Conservation (phyloP, 2,329 filamentous ascomycete species). For the Fusarium drepaniforme region DNA sequence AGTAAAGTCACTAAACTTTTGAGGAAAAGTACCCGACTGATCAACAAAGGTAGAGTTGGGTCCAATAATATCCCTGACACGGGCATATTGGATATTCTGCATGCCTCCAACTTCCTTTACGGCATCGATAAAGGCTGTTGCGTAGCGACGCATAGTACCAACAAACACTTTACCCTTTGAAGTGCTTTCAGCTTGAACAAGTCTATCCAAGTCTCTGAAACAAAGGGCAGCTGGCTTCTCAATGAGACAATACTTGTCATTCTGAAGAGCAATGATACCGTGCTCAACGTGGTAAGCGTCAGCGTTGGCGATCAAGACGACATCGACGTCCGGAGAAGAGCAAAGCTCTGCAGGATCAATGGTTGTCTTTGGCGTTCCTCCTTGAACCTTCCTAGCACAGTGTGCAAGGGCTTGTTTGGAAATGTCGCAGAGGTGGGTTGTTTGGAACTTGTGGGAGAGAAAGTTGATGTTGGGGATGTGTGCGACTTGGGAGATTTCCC, state of each 20-base stretch:
- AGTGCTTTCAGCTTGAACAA: slow-evolving; percentile 61
- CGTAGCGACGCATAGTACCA: slow-evolving; percentile 71
- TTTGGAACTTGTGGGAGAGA: slow-evolving; percentile 58
- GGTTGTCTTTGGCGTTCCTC: slow-evolving; percentile 44
- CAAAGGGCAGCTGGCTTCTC: slow-evolving; percentile 70
- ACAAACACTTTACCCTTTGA: slow-evolving; percentile 64
- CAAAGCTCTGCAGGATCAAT: slow-evolving; percentile 56
- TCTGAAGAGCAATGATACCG: slow-evolving; percentile 63
- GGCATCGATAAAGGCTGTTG: slow-evolving; percentile 64
- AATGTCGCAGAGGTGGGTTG: slow-evolving; percentile 64
- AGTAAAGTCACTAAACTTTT: slow-evolving; percentile 20
- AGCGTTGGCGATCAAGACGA: slow-evolving; percentile 65
- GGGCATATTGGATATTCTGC: slow-evolving; percentile 67
- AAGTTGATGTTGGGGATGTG: slow-evolving; percentile 64
- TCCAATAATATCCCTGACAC: slow-evolving; percentile 53
- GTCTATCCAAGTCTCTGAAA: slow-evolving; percentile 56
- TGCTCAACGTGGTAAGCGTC: slow-evolving; percentile 67
- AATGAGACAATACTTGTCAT: slow-evolving; percentile 68
- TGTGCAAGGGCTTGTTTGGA: slow-evolving; percentile 49
- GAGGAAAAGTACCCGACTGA: slow-evolving; percentile 30
- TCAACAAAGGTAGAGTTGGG: slow-evolving; percentile 23
- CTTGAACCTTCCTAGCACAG: slow-evolving; percentile 39
- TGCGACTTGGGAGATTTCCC: slow-evolving; percentile 63
- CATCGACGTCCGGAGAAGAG: slow-evolving; percentile 57
- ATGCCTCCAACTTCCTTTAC: slow-evolving; percentile 66